Conservation (phyloP, 2,329 filamentous ascomycete species). For the Aspergillus fumigatiaffinis region DNA sequence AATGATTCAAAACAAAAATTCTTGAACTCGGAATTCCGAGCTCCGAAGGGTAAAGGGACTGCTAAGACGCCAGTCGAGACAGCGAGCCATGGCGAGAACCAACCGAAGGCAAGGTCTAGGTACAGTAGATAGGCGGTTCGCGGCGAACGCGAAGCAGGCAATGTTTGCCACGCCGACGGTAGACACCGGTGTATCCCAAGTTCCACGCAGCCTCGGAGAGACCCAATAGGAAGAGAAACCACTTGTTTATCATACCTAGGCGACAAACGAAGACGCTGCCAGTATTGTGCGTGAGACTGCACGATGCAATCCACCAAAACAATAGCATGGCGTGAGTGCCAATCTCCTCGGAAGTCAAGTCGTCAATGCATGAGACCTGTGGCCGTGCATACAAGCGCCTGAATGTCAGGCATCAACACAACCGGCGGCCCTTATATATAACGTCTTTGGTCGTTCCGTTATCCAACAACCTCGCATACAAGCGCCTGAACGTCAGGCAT, state of each 20-base stretch:
- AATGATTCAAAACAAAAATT: not conserved
- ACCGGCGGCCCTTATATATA: not conserved
- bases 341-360: conserved; percentile 12
- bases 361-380: not conserved
- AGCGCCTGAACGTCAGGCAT: conserved; percentile 10
- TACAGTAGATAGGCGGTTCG: not conserved
- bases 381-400: not conserved
- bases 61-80: not conserved
- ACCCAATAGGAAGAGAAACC: not conserved
- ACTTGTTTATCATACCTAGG: not conserved
- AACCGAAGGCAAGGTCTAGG: not conserved
- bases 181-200: not conserved
- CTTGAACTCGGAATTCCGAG: not conserved
- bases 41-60: not conserved
- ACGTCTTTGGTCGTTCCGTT: conserved; percentile 11
- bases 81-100: not conserved
- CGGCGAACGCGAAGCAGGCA: not conserved
- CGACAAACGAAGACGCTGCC: not conserved
- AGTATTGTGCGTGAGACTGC: not conserved
- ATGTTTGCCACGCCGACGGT: not conserved
- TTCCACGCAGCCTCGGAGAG: not conserved
- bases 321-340: not conserved
- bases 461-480: conserved; percentile 22
- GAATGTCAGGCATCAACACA: conserved; percentile 28
- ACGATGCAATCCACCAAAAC: not conserved